phyloP scores from a whole-genome alignment of 2,329 filamentous ascomycete genomes.

The Talaromyces sp. region DNA sequence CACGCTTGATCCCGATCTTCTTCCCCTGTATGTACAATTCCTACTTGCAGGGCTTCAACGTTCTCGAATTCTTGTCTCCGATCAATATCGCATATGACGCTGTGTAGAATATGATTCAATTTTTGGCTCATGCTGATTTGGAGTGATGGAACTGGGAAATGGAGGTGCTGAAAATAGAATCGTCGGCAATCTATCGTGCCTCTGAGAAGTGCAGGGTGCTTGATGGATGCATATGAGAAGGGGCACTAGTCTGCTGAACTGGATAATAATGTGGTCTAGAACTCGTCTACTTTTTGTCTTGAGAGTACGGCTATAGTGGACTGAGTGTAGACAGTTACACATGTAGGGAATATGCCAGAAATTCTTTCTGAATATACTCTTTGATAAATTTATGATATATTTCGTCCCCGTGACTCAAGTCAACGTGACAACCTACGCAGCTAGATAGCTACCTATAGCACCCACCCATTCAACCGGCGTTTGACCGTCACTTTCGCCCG shows the following conservation, averaged over 20 bases:
- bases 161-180: slow-evolving; percentile 52
- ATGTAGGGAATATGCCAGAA: no score
- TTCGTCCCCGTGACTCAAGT: no score
- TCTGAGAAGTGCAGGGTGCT: slow-evolving; percentile 46
- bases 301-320: background rate
- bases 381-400: no score
- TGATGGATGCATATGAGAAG: slow-evolving; percentile 51
- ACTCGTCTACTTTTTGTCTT: background rate
- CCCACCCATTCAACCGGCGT: slow-evolving; percentile 10
- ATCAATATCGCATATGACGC: background rate
- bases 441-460: slow-evolving; percentile 1
- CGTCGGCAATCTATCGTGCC: slow-evolving; percentile 47
- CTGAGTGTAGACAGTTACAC: no score
- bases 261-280: slow-evolving; percentile 36
- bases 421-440: slow-evolving; percentile 33
- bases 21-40: background rate
- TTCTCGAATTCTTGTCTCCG: background rate
- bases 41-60: background rate
- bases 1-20: background rate
- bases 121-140: background rate
- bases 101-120: background rate
- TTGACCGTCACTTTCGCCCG: slow-evolving; percentile 25
- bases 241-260: slow-evolving; percentile 54
- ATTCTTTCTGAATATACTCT: no score
- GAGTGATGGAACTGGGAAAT: slow-evolving; percentile 24